phyloP scores from a whole-genome alignment of 257 asterid species.

The Forsythia viridissima region DNA sequence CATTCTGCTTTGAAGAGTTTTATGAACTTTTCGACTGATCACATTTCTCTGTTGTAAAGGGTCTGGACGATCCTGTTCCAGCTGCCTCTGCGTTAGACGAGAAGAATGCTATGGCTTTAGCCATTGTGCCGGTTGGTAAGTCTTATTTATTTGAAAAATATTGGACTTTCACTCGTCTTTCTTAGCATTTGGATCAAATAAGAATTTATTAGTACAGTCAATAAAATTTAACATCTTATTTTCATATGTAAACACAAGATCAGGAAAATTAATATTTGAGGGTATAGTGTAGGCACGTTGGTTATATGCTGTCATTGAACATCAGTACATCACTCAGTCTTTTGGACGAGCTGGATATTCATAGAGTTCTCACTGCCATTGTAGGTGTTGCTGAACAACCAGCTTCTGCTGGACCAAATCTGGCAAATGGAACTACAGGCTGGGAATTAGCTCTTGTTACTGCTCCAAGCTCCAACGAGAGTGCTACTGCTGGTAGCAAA shows the following conservation, averaged over 20 bases:
- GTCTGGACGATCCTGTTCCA: slow-evolving; percentile 66
- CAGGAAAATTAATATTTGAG: neutral
- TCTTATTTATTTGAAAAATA: neutral
- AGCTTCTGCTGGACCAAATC: slow-evolving; percentile 44
- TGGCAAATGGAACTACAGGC: slow-evolving; percentile 67
- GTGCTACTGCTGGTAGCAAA: slow-evolving; percentile 60
- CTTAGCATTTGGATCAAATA: neutral
- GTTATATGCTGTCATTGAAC: slow-evolving; percentile 3
- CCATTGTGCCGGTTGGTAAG: slow-evolving; percentile 89
- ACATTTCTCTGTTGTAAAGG: slow-evolving; percentile 42
- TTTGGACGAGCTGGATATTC: slow-evolving; percentile 4
- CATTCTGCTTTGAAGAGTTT: neutral
- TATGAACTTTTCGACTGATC: slow-evolving; percentile 7
- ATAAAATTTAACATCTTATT: neutral
- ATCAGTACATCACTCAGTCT: neutral
- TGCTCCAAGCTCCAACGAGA: slow-evolving; percentile 85
- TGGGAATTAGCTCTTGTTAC: slow-evolving; percentile 96
- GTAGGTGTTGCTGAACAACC: slow-evolving; percentile 57
- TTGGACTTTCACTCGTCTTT: neutral
- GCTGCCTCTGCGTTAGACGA: slow-evolving; percentile 82
- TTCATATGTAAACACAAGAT: neutral
- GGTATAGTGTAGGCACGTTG: neutral
- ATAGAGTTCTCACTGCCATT: neutral
- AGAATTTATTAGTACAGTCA: neutral
- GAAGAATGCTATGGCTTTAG: slow-evolving; percentile 89